Evolutionary conservation across 441 rosid species (phyloP), one percentile per base, ranked within the genome.

Genomic region (Melastoma candidum): DNA sequence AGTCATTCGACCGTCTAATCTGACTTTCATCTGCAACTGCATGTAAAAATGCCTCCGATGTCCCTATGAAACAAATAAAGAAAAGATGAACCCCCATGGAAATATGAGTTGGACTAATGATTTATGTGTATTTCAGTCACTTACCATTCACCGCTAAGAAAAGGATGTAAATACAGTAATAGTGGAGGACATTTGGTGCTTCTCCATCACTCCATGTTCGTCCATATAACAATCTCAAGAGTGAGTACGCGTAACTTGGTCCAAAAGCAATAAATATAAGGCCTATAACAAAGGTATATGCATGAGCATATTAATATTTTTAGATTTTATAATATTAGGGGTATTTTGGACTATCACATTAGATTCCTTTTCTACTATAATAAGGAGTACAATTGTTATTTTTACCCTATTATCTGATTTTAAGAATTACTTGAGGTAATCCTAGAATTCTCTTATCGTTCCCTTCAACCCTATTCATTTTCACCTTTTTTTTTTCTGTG

Each of bases 131-230:
- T 12, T 27, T 11, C 25, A 1, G 54, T 14, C 57, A 80, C 96
- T 68, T 54, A 85, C 96, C 96, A 11, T 87, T 92, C 90, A 88
- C 78, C 39, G 98, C 97, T 74, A 92, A 75, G 64, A 82, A 74
- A 67, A 84, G 76, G 69, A 92, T 73, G 66, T 88, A 88, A 53
- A 85, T 56, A 72, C 90, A 92, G 63, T 88, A 92, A 67, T 81
- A 92, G 59, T 69, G 82, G 49, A 92, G 87, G 43, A 88, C 92
- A 1, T 65, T 48, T 17, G 94, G 74, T 47, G 90, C 95, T 75
- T 92, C 98, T 63, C 98, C 97, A 52, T 88, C 97, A 48, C 97
- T 92, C 97, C 98, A 92, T 78, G 79, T 88, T 61, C 60, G 70
- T 49, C 98, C 97, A 69, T 80, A 87, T 70, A 88, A 62, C 66